Conservation (phyloP, 305 asterid species). For the Fraxinus greggii region DNA sequence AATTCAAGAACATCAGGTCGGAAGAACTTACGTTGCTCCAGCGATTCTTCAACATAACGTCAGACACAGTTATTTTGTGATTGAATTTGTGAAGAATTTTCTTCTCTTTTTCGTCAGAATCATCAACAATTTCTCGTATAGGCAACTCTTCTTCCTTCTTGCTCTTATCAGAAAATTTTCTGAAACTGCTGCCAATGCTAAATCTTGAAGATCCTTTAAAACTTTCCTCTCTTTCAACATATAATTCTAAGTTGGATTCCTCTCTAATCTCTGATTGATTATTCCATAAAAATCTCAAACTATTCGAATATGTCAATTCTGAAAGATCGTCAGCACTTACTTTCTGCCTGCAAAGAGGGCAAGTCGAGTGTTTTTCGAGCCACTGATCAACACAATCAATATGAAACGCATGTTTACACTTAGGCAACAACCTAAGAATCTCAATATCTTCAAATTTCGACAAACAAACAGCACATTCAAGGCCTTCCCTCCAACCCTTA, state of each 20-base stretch:
- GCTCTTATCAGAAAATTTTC: constrained; percentile 20
- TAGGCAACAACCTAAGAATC: constrained; percentile 62
- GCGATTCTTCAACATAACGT: constrained; percentile 49
- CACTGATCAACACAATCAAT: constrained; percentile 70
- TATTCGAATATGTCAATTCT: constrained; percentile 31
- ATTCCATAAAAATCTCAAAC: constrained; percentile 46
- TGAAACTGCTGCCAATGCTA: constrained; percentile 49
- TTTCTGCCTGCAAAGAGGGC: constrained; percentile 71
- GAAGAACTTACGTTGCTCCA: constrained; percentile 75
- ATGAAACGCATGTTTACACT: constrained; percentile 82
- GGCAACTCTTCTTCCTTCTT: constrained; percentile 30
- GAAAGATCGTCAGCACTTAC: constrained; percentile 51
- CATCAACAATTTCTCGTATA: constrained; percentile 13
- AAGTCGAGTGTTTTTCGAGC: constrained; percentile 79
- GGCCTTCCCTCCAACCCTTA: constrained; percentile 55
- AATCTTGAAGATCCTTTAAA: constrained; percentile 43
- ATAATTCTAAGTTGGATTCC: constrained; percentile 38
- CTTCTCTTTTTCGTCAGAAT: not conserved
- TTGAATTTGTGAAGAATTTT: constrained; percentile 38
- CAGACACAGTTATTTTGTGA: constrained; percentile 44
- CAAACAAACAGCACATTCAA: constrained; percentile 79
- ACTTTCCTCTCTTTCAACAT: constrained; percentile 45
- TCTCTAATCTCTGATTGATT: not conserved
- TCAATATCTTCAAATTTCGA: constrained; percentile 65
- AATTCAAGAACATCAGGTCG: constrained; percentile 51